phyloP scores from a whole-genome alignment of 1,139 yeast genomes.

The Ashbya aceris region DNA sequence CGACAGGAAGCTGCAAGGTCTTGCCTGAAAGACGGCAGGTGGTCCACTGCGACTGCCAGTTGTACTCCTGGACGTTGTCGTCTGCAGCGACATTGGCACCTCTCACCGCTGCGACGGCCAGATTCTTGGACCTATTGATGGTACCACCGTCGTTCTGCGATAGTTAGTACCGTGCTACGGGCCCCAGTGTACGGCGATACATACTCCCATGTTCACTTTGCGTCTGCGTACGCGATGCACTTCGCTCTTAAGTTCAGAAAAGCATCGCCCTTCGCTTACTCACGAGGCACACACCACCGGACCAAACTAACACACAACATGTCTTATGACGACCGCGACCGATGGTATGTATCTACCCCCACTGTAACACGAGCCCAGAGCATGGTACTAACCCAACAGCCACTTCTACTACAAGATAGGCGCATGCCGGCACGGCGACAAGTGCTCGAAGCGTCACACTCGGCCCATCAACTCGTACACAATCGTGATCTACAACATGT shows the following conservation, averaged over 20 bases:
- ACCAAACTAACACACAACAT: slow-evolving; percentile 2
- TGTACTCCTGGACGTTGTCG: slow-evolving; percentile 5
- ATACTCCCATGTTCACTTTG: neutral
- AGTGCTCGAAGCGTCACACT: slow-evolving; percentile 70
- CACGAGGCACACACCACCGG: neutral
- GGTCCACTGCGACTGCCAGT: slow-evolving; percentile 29
- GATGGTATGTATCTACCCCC: slow-evolving; percentile 30
- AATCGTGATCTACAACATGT: slow-evolving; percentile 58
- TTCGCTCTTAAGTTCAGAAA: neutral
- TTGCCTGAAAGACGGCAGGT: slow-evolving; percentile 37
- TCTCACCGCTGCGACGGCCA: slow-evolving; percentile 6
- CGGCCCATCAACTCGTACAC: slow-evolving; percentile 63
- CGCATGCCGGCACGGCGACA: slow-evolving; percentile 89
- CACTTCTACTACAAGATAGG: slow-evolving; percentile 77
- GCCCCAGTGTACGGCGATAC: neutral
- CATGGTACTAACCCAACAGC: slow-evolving; percentile 16
- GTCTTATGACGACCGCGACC: slow-evolving; percentile 30
- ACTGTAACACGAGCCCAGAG: too few relatives aligned
- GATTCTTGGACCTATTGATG: slow-evolving; percentile 14
- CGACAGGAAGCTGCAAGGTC: slow-evolving; percentile 41
- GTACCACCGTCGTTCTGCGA: slow-evolving; percentile 21
- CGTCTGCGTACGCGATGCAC: neutral
- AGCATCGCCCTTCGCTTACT: neutral
- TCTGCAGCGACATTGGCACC: slow-evolving; percentile 1
- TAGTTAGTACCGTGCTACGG: neutral